Evolutionary conservation across 768 basidiomycete species (phyloP), one percentile per base, ranked within the genome.

Genomic region (Naganishia vishniacii): DNA sequence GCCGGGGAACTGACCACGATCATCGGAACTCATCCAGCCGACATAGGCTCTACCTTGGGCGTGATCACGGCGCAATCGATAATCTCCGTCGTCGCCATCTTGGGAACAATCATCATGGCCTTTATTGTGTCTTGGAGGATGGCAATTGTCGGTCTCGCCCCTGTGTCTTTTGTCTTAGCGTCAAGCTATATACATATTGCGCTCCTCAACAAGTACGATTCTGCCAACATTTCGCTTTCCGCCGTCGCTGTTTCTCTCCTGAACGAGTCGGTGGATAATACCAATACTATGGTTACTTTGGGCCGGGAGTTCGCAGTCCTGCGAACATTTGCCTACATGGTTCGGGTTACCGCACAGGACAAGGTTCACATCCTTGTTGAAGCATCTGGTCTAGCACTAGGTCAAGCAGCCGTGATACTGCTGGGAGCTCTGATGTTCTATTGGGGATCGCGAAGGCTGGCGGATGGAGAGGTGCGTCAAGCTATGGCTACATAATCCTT

Each of bases 61-160:
- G 26, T 76, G n/a, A 65, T 74, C 42, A 64, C 70, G 23, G 68
- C 68, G 16, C 70, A 72, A 49, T 64, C 73, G 42, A 65, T 62
- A 25, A 53, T 61, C 1, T 29, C 53, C 8, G 34, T 4, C 41
- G 64, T 42, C 72, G 71, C 49, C 56, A 37, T 73, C 12, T 12
- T 66, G 61, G 72, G 56, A 13, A 67, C 69, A 1, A 37, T 66
- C 48, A 65, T 71, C 51, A 61, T 70, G 56, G 67, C 67, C 5
- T 70, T 73, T 49, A 46, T 68, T 9, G 62, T 74, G n/a, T 68
- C 51, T 41, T 74, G 73, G 73, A 63, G 70, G 46, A 46, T 74
- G 20, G 70, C 72, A 2, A 67, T 60, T 37, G 28, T 74, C 58
- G 61, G 70, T 16, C 34, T 74, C 11, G 67, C 72, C 8, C 59